Evolutionary conservation across 192 early-diverging fungal genomes (phyloP).

Genomic region (Cetraspora pellucida): DNA sequence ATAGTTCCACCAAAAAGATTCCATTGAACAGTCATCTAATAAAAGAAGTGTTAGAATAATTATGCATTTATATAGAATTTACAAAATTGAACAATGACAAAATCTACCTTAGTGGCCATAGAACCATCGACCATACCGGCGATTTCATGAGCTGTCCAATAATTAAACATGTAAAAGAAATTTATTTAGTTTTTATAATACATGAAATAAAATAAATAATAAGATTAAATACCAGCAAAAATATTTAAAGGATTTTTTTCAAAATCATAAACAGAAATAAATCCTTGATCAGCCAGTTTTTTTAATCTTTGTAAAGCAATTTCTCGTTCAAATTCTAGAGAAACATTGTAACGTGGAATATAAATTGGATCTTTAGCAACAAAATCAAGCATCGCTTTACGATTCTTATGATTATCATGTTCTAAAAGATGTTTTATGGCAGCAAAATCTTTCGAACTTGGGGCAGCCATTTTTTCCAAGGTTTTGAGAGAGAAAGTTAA

Average conservation of each 20-base stretch:
- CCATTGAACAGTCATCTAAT: conserved; percentile 57
- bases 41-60: not conserved
- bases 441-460: not conserved
- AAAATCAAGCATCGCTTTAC: conserved; percentile 53
- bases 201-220: not conserved
- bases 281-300: conserved; percentile 52
- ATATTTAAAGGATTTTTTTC: conserved; percentile 70
- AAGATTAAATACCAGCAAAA: conserved; percentile 47
- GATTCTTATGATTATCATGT: conserved; percentile 60
- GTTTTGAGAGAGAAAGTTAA: too few species aligned
- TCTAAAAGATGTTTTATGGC: conserved; percentile 39
- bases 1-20: conserved; percentile 72
- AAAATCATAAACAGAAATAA: conserved; percentile 70
- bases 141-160: conserved; percentile 60
- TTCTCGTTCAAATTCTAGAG: conserved; percentile 63
- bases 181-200: not conserved
- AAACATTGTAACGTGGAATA: conserved; percentile 67
- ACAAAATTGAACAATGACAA: too few species aligned
- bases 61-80: not conserved
- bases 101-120: conserved; percentile 66
- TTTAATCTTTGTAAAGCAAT: conserved; percentile 61
- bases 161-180: not conserved
- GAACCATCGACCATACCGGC: conserved; percentile 73
- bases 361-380: conserved; percentile 55
- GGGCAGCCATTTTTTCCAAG: too few species aligned